phyloP scores from a whole-genome alignment of 2,329 filamentous ascomycete genomes.

The Sporothrix globosa region DNA sequence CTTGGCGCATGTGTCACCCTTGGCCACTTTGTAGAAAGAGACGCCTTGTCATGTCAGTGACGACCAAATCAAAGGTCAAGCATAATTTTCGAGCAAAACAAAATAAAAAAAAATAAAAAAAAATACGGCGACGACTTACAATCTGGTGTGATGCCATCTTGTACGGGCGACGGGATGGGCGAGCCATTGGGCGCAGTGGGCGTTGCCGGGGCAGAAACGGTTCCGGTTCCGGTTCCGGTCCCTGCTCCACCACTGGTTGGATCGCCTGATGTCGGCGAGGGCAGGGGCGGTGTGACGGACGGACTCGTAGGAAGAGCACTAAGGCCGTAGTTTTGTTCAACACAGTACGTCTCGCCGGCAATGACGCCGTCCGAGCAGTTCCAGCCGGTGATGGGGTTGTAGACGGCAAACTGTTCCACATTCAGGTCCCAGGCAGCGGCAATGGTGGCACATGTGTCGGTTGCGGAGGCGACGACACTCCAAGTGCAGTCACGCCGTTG shows the following conservation, averaged over 20 bases:
- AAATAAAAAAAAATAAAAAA: no score
- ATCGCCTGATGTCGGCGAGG: not conserved
- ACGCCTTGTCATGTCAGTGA: not conserved
- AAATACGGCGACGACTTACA: not conserved
- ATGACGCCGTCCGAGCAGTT: constrained; percentile 19
- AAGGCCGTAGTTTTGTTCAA: constrained; percentile 27
- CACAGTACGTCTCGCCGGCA: constrained; percentile 25
- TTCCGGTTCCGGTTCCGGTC: no score
- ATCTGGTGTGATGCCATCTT: constrained; percentile 9
- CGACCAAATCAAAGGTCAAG: no score
- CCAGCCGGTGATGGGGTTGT: constrained; percentile 18
- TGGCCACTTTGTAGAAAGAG: constrained; percentile 15
- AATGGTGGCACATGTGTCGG: constrained; percentile 22
- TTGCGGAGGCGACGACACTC: not conserved
- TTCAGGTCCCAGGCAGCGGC: constrained; percentile 1
- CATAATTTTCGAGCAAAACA: no score
- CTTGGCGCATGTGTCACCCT: constrained; percentile 22
- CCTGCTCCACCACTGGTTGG: not conserved
- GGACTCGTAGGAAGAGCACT: not conserved
- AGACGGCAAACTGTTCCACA: constrained; percentile 12
- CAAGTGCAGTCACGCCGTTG: constrained; percentile 14
- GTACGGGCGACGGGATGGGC: constrained; percentile 20
- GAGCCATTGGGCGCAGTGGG: constrained; percentile 1
- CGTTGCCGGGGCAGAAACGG: not conserved
- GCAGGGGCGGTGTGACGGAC: not conserved